Conservation (phyloP, 2,329 filamentous ascomycete species). For the Aspergillus hiratsukae region DNA sequence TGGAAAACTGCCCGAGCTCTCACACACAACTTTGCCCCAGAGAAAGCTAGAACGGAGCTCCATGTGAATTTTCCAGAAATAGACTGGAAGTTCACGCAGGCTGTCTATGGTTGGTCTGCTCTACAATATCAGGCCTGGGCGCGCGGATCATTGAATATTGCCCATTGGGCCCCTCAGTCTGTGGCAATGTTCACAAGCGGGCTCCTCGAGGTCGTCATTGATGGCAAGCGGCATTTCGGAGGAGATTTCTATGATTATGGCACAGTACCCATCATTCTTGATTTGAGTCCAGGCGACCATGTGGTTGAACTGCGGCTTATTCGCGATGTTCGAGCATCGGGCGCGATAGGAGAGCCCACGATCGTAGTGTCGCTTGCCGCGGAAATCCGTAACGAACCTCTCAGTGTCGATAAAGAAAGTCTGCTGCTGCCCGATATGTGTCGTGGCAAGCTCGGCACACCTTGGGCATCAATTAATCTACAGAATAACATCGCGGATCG, state of each 20-base stretch:
- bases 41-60: slow-evolving; percentile 36
- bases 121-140: slow-evolving; percentile 58
- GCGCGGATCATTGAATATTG: slow-evolving; percentile 45
- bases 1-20: slow-evolving; percentile 45
- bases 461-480: slow-evolving; percentile 46
- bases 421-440: slow-evolving; percentile 51
- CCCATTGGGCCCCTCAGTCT: slow-evolving; percentile 24
- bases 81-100: slow-evolving; percentile 51
- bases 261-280: slow-evolving; percentile 47
- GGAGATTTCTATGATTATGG: slow-evolving; percentile 54
- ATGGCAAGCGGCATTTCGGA: slow-evolving; percentile 51
- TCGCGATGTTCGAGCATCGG: slow-evolving; percentile 55
- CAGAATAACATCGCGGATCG: slow-evolving; percentile 40
- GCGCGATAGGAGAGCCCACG: slow-evolving; percentile 46
- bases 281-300: slow-evolving; percentile 48
- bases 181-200: slow-evolving; percentile 45
- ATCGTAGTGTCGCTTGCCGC: slow-evolving; percentile 41
- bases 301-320: slow-evolving; percentile 50
- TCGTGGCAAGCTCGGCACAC: slow-evolving; percentile 43
- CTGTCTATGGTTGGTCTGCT: slow-evolving; percentile 56
- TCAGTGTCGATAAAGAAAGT: slow-evolving; percentile 29
- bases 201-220: slow-evolving; percentile 51
- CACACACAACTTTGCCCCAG: slow-evolving; percentile 18
- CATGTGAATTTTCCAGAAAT: slow-evolving; percentile 46
- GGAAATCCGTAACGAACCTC: slow-evolving; percentile 18